A percentile compares a stretch with the other conserved stretches of the same genome.
These are phyloP conservation scores for Haplosporangium gracile DNA, from an alignment of 192 early-diverging fungal species.

Conservation along the genomic window DNA sequence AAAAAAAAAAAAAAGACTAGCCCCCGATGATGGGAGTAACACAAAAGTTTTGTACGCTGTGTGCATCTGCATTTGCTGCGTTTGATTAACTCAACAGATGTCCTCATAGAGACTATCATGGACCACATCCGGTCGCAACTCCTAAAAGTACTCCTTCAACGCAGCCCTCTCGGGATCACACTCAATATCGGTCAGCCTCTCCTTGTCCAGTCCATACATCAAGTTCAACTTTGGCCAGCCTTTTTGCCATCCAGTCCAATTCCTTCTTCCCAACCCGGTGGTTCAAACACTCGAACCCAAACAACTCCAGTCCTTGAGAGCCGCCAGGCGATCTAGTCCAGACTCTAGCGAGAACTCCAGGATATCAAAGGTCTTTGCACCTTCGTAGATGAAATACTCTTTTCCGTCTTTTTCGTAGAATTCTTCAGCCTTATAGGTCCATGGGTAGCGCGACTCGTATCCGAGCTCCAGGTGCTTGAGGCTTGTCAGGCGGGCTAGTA, in stretches of 20 bases:
- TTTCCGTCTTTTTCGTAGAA: background rate
- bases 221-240: slow-evolving; percentile 4
- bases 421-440: background rate
- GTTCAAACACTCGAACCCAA: slow-evolving; percentile 8
- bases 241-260: slow-evolving; percentile 3
- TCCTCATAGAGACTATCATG: background rate
- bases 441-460: background rate
- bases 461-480: slow-evolving; percentile 6
- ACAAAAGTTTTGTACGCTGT: too few relatives aligned
- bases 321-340: background rate
- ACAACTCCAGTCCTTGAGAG: slow-evolving; percentile 10
- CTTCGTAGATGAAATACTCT: background rate
- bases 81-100: background rate
- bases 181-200: background rate
- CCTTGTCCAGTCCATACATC: background rate
- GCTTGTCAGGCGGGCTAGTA: background rate
- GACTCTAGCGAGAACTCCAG: slow-evolving; percentile 3
- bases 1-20: too few relatives aligned
- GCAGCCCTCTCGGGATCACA: background rate
- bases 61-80: too few relatives aligned
- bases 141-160: background rate
- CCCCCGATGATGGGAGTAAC: too few relatives aligned
- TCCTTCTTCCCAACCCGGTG: background rate
- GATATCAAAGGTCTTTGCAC: slow-evolving; percentile 7
- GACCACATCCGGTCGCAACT: background rate